These are phyloP conservation scores for Garcia nutans DNA, from an alignment of 345 rosid species.

Conservation along the genomic window DNA sequence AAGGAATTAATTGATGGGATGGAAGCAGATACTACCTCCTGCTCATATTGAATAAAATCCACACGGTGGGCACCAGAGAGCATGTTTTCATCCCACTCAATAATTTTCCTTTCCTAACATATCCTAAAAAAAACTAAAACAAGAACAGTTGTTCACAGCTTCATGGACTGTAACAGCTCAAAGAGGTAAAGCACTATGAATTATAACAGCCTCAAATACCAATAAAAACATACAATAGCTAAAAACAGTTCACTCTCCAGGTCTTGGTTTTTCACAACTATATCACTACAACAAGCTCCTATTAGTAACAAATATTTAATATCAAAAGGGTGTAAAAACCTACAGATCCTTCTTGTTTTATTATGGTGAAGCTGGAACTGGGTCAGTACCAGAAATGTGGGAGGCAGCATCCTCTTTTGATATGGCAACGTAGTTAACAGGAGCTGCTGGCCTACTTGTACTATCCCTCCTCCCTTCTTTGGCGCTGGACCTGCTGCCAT, in stretches of 20 bases:
- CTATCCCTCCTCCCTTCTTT: constrained; percentile 81
- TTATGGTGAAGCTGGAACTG: constrained; percentile 70
- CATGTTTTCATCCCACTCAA: no score
- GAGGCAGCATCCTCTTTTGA: constrained; percentile 73
- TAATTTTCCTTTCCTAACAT: no score
- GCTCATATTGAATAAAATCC: no score
- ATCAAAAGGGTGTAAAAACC: constrained; percentile 26
- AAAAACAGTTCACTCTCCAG: constrained; percentile 30
- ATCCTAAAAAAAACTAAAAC: background rate
- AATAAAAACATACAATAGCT: constrained; percentile 20
- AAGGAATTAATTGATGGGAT: no score
- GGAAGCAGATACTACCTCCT: no score
- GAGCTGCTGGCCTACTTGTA: constrained; percentile 43
- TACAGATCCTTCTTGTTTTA: constrained; percentile 22
- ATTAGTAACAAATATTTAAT: constrained; percentile 16
- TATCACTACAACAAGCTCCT: constrained; percentile 32
- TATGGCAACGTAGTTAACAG: constrained; percentile 58
- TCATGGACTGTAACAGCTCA: background rate
- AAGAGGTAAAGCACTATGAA: constrained; percentile 1
- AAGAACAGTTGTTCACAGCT: background rate
- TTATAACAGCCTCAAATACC: constrained; percentile 17
- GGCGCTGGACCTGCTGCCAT: constrained; percentile 55
- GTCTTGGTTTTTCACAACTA: constrained; percentile 16
- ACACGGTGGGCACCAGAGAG: no score
- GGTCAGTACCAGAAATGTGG: constrained; percentile 63